These are phyloP conservation scores for Gillenia trifoliata DNA, from an alignment of 306 rosid species.

Conservation along the genomic window DNA sequence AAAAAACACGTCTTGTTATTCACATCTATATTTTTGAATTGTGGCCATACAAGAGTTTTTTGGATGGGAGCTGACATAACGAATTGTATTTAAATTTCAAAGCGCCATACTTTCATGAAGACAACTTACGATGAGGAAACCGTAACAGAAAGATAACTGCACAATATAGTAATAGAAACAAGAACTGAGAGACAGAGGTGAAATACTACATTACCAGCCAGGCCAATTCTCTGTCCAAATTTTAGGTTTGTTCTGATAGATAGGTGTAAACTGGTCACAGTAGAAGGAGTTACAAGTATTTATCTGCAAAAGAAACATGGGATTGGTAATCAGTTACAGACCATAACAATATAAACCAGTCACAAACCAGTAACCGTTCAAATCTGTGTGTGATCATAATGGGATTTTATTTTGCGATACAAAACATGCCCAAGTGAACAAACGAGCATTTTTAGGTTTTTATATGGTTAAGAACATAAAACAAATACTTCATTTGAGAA, in stretches of 20 bases:
- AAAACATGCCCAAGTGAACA: background rate
- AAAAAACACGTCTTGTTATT: too few species aligned
- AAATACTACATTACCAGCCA: slow-evolving; percentile 66
- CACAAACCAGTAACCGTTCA: background rate
- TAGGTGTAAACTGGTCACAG: slow-evolving; percentile 84
- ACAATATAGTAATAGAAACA: background rate
- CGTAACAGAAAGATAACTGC: background rate
- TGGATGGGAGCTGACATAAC: background rate
- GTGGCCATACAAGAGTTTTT: too few species aligned
- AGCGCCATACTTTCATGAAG: background rate
- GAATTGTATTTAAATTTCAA: background rate
- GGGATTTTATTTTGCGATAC: background rate
- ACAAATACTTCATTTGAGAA: background rate
- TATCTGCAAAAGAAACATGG: slow-evolving; percentile 51
- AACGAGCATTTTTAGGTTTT: background rate
- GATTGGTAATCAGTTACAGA: background rate
- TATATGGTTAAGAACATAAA: background rate
- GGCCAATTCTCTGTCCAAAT: slow-evolving; percentile 99
- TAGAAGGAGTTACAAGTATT: slow-evolving; percentile 90
- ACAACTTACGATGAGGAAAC: background rate
- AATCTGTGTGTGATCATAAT: background rate
- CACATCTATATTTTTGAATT: too few species aligned
- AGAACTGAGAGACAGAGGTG: slow-evolving; percentile 10
- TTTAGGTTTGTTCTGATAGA: slow-evolving; percentile 79
- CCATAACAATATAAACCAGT: background rate